Evolutionary conservation across 2,329 filamentous ascomycete genomes (phyloP).

Genomic region (Colletotrichum sp.): DNA sequence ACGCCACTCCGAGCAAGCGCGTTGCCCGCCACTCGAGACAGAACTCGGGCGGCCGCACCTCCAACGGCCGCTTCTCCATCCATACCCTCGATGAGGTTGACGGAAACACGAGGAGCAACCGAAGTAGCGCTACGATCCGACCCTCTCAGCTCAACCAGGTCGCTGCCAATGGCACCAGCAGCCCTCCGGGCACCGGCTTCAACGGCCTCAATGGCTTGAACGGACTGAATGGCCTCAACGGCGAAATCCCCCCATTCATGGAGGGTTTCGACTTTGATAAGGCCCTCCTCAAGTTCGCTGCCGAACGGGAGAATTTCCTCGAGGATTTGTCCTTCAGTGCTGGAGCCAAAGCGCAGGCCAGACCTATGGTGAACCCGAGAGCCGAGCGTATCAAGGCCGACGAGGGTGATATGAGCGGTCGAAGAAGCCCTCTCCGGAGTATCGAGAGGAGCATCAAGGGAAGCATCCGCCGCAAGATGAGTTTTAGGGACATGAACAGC

Average conservation of each 20-base stretch:
- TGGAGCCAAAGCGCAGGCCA: constrained; percentile 74
- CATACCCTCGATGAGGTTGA: constrained; percentile 64
- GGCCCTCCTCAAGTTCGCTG: constrained; percentile 91
- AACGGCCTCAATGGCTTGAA: constrained; percentile 29
- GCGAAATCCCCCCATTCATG: constrained; percentile 25
- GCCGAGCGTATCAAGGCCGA: constrained; percentile 83
- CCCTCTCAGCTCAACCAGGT: constrained; percentile 36
- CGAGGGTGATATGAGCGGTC: constrained; percentile 61
- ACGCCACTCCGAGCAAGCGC: constrained; percentile 34
- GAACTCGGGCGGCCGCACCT: constrained; percentile 64
- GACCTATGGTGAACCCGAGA: constrained; percentile 78
- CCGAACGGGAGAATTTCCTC: constrained; percentile 91
- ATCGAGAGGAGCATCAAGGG: constrained; percentile 74
- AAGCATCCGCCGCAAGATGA: constrained; percentile 90
- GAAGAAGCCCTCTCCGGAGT: constrained; percentile 60
- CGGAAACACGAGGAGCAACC: constrained; percentile 64
- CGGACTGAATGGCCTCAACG: constrained; percentile 27
- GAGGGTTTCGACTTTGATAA: constrained; percentile 86
- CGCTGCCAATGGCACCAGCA: constrained; percentile 22
- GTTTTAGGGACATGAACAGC: constrained; percentile 94
- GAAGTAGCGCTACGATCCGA: constrained; percentile 70
- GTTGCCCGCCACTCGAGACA: constrained; percentile 64
- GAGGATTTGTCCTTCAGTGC: constrained; percentile 91
- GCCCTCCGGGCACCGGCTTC: constrained; percentile 25
- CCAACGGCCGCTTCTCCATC: constrained; percentile 60